A percentile compares a stretch with the other conserved stretches of the same genome.
Conservation (phyloP, 768 basidiomycete genomes). For the Suillus cothurnatus region DNA sequence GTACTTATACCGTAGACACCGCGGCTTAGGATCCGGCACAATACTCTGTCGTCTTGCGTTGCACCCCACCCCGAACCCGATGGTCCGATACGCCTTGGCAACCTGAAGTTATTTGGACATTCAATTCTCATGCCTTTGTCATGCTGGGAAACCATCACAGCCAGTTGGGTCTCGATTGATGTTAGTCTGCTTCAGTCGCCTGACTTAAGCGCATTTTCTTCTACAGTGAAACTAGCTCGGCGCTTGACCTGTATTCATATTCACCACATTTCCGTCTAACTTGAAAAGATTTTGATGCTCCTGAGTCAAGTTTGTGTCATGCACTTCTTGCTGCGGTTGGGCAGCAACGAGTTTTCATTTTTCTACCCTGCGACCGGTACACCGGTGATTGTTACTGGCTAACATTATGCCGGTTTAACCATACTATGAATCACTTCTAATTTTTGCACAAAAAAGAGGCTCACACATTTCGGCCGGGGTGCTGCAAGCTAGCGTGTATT, state of each 20-base stretch:
- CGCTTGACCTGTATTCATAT: constrained; percentile 68
- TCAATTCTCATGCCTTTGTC: constrained; percentile 35
- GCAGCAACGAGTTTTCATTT: constrained; percentile 56
- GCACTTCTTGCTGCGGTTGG: constrained; percentile 38
- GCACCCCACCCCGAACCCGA: too few relatives aligned
- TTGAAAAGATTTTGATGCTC: constrained; percentile 31
- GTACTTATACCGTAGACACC: not conserved
- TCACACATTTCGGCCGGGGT: constrained; percentile 19
- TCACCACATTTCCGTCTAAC: constrained; percentile 47
- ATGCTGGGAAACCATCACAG: constrained; percentile 28
- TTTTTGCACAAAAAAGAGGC: constrained; percentile 50
- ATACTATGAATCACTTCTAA: constrained; percentile 66
- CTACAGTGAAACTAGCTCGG: constrained; percentile 59
- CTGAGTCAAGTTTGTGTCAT: not conserved
- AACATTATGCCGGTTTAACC: constrained; percentile 42
- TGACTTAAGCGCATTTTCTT: constrained; percentile 51
- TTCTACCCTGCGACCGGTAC: constrained; percentile 57
- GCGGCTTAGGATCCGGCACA: not conserved
- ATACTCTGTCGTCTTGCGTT: not conserved
- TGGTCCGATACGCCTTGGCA: constrained; percentile 17
- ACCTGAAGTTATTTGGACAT: constrained; percentile 27
- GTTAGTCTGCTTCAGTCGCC: constrained; percentile 26
- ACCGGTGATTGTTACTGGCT: constrained; percentile 49
- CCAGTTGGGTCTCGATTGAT: constrained; percentile 20
- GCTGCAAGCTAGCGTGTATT: constrained; percentile 3